Percentiles rank a stretch among this genome's conserved stretches.
These are phyloP conservation scores for Emergomyces pasteurianus DNA, from an alignment of 2,329 filamentous ascomycete species.

Conservation along the genomic window DNA sequence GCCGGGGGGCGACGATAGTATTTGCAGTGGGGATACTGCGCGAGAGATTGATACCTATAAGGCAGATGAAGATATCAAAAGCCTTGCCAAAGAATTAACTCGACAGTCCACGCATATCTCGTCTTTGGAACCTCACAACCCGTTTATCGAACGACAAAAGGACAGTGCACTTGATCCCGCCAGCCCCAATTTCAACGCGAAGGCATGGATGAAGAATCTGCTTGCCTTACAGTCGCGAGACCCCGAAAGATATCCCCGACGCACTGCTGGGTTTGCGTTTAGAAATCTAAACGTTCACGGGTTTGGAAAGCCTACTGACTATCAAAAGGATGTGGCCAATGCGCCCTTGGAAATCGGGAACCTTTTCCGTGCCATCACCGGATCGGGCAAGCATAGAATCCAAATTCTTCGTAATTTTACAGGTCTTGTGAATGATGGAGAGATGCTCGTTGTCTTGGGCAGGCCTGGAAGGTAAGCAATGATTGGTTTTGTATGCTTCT, in stretches of 20 bases:
- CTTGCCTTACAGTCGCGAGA: constrained; percentile 29
- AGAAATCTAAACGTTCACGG: constrained; percentile 27
- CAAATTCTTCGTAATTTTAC: constrained; percentile 53
- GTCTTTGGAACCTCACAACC: constrained; percentile 16
- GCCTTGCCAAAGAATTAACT: constrained; percentile 2
- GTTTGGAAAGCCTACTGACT: constrained; percentile 29
- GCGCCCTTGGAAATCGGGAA: constrained; percentile 24
- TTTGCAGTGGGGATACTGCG: neutral
- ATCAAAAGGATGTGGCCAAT: constrained; percentile 33
- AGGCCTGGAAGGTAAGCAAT: constrained; percentile 30
- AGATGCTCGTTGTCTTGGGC: constrained; percentile 46
- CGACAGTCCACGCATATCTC: constrained; percentile 3
- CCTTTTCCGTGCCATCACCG: constrained; percentile 15
- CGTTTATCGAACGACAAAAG: constrained; percentile 18
- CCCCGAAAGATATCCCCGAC: constrained; percentile 22
- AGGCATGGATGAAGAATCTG: constrained; percentile 36
- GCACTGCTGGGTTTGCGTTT: constrained; percentile 28
- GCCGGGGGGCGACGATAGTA: neutral
- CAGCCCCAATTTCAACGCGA: constrained; percentile 33
- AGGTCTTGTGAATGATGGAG: constrained; percentile 47
- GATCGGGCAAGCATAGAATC: constrained; percentile 31
- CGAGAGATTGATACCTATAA: neutral
- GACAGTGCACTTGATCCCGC: constrained; percentile 33
- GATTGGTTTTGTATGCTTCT: neutral
- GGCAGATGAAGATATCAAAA: neutral